Conservation (phyloP, 2,329 filamentous ascomycete genomes). For the Lasiodiplodia sp. region DNA sequence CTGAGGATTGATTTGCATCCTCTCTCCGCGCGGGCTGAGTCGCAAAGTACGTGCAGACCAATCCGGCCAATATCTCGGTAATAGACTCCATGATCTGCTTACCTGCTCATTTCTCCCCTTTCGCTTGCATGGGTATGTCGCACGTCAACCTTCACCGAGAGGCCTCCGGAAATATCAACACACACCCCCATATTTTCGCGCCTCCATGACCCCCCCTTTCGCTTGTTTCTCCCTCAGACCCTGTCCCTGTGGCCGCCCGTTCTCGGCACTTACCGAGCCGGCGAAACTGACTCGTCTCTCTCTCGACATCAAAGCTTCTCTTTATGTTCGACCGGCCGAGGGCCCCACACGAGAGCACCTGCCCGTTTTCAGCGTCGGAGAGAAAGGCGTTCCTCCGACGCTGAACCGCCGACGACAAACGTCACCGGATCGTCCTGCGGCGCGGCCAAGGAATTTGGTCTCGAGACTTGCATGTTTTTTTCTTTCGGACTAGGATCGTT, state of each 20-base stretch:
- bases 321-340: constrained; percentile 20
- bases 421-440: not conserved
- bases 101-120: constrained; percentile 13
- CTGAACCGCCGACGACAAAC: not conserved
- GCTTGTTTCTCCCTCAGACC: not conserved
- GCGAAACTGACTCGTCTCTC: constrained; percentile 14
- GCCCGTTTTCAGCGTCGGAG: not conserved
- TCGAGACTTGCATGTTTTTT: not conserved
- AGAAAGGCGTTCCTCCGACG: constrained; percentile 4
- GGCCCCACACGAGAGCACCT: not conserved
- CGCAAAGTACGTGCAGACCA: not conserved
- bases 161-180: not conserved
- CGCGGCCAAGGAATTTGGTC: not conserved
- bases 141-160: not conserved
- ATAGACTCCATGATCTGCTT: constrained; percentile 11
- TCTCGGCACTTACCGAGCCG: constrained; percentile 4
- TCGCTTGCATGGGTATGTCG: constrained; percentile 1
- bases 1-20: not conserved
- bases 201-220: constrained; percentile 4
- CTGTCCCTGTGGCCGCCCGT: not conserved
- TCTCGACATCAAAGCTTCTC: constrained; percentile 10
- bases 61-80: constrained; percentile 23
- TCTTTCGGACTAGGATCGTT: not conserved
- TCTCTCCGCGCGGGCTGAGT: not conserved
- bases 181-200: not conserved